phyloP scores from a whole-genome alignment of 345 rosid species.

The Heritiera fomes region DNA sequence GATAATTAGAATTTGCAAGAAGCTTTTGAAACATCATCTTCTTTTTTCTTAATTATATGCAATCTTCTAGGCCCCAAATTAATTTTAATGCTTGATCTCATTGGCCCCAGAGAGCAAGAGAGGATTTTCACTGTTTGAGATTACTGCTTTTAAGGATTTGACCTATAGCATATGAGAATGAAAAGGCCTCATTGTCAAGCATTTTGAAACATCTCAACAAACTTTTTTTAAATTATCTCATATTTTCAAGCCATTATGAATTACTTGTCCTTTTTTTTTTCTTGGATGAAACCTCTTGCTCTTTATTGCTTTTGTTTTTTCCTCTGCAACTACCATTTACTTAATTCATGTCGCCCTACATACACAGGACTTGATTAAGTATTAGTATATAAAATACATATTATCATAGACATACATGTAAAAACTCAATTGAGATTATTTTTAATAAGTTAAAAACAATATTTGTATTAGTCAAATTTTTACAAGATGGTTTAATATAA shows the following conservation, averaged over 20 bases:
- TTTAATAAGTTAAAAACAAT: too few relatives aligned
- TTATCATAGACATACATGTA: too few relatives aligned
- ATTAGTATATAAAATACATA: too few relatives aligned
- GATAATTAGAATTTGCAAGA: constrained; percentile 5
- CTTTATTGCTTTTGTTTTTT: not conserved
- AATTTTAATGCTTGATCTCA: not conserved
- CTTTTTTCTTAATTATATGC: constrained; percentile 5
- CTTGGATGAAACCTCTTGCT: not conserved
- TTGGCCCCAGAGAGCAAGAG: not conserved
- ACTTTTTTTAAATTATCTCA: not conserved
- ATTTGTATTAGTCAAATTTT: too few relatives aligned
- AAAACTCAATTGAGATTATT: too few relatives aligned
- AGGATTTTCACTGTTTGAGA: not conserved
- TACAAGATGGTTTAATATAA: too few relatives aligned
- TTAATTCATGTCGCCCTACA: too few relatives aligned
- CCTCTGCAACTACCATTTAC: not conserved
- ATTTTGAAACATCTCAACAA: not conserved
- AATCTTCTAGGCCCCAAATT: constrained; percentile 18
- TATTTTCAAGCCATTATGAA: not conserved
- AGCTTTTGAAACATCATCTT: constrained; percentile 24
- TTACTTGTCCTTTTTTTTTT: not conserved
- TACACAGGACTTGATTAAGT: not conserved
- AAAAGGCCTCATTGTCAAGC: not conserved
- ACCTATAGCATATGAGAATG: not conserved
- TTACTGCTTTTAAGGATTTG: not conserved